phyloP scores from a whole-genome alignment of 202 grass and related monocot genomes.

The Panicum hallii region DNA sequence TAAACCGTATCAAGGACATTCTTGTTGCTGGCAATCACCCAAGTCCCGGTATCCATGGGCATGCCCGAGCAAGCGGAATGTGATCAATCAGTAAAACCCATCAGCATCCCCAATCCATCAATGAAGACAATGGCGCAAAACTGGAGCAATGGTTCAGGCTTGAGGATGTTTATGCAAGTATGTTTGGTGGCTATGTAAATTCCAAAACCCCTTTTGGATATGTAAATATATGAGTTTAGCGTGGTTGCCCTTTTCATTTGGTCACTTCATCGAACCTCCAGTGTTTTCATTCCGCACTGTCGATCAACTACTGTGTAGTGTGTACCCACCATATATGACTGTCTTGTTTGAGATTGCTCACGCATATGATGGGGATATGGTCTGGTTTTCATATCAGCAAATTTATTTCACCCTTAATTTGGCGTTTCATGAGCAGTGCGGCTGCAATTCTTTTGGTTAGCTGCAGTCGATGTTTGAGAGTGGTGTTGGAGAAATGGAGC shows the following conservation, averaged over 20 bases:
- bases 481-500: too few species aligned
- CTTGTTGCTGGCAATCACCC: conserved; percentile 61
- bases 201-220: conserved; percentile 30
- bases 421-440: background rate
- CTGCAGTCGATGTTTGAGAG: too few species aligned
- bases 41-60: conserved; percentile 29
- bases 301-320: background rate
- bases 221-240: conserved; percentile 56
- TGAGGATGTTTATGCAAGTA: conserved; percentile 37
- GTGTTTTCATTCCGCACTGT: background rate
- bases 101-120: background rate
- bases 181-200: conserved; percentile 40
- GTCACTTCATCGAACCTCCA: background rate
- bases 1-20: conserved; percentile 68
- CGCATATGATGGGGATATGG: background rate
- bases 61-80: conserved; percentile 48
- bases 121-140: background rate
- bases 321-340: background rate
- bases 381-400: background rate
- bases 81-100: background rate
- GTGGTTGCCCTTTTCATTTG: conserved; percentile 19
- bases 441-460: background rate
- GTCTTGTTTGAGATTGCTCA: conserved; percentile 15
- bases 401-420: background rate
- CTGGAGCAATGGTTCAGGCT: background rate